Percentiles rank a stretch among this genome's conserved stretches.
These are phyloP conservation scores for Fonsecaea multimorphosa DNA, from an alignment of 2,329 filamentous ascomycete genomes.

Conservation along the genomic window DNA sequence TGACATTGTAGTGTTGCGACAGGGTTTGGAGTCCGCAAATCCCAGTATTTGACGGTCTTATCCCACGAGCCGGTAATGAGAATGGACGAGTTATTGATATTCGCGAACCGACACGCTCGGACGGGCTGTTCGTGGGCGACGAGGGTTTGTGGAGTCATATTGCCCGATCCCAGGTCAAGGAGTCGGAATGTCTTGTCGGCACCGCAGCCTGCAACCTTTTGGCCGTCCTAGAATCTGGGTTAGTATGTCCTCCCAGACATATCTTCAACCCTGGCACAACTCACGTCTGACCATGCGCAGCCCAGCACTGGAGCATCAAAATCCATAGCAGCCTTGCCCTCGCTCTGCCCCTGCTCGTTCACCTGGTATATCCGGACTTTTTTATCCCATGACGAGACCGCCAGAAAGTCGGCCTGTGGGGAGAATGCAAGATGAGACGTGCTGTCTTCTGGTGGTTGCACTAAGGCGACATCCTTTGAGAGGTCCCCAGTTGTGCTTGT, in stretches of 20 bases:
- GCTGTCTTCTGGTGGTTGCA: constrained; percentile 81
- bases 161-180: constrained; percentile 75
- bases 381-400: constrained; percentile 95
- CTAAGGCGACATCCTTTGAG: constrained; percentile 82
- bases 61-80: constrained; percentile 81
- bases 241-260: constrained; percentile 9
- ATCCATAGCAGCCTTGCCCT: constrained; percentile 84
- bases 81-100: constrained; percentile 73
- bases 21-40: constrained; percentile 56
- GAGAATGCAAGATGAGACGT: constrained; percentile 88
- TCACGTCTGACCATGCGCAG: constrained; percentile 86
- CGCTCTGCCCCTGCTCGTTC: constrained; percentile 73
- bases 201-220: constrained; percentile 83
- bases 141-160: constrained; percentile 60
- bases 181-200: constrained; percentile 90
- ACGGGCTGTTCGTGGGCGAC: constrained; percentile 81
- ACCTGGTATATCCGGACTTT: constrained; percentile 98
- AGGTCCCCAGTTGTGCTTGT: constrained; percentile 86
- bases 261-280: constrained; percentile 40
- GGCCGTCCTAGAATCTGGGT: constrained; percentile 75
- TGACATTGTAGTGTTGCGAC: constrained; percentile 56
- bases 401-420: constrained; percentile 76
- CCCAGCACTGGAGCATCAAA: constrained; percentile 84
- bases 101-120: constrained; percentile 77
- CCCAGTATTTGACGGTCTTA: constrained; percentile 64